Conservation (phyloP, 768 basidiomycete genomes). For the Psilocybe cubensis region DNA sequence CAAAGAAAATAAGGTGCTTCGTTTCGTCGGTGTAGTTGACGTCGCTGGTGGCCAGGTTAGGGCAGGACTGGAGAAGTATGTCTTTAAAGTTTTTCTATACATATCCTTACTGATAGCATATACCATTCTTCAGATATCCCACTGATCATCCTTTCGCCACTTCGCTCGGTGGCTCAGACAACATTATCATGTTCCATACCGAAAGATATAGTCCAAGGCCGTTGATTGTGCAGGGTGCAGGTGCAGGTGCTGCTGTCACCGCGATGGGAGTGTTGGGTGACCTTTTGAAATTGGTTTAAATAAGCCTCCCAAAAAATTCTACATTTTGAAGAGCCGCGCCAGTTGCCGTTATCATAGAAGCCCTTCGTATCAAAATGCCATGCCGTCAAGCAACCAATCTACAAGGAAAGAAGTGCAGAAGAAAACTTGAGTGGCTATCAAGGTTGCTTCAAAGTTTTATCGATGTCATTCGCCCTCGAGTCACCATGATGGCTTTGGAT, state of each 20-base stretch:
- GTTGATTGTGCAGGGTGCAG: constrained; percentile 92
- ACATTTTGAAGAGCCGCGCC: too few relatives aligned
- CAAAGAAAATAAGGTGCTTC: constrained; percentile 79
- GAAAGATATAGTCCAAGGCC: constrained; percentile 88
- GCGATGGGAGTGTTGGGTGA: constrained; percentile 98
- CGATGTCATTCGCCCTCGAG: too few relatives aligned
- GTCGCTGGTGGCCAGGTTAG: constrained; percentile 71
- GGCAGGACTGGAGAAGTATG: constrained; percentile 89
- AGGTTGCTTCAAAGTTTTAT: too few relatives aligned
- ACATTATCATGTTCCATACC: constrained; percentile 98
- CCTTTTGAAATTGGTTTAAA: constrained; percentile 59
- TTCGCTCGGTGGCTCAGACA: constrained; percentile 94
- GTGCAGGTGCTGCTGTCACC: constrained; percentile 97
- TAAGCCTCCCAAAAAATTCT: too few relatives aligned
- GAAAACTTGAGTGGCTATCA: too few relatives aligned
- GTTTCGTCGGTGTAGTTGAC: constrained; percentile 96
- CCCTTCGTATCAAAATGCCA: too few relatives aligned
- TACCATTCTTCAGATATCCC: constrained; percentile 66
- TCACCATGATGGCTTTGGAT: too few relatives aligned
- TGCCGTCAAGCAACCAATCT: too few relatives aligned
- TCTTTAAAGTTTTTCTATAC: constrained; percentile 13
- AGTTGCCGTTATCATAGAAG: too few relatives aligned
- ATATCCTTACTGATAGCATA: neutral
- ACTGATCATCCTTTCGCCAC: constrained; percentile 93
- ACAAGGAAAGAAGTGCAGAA: too few relatives aligned